A percentile compares a stretch with the other conserved stretches of the same genome.
These are phyloP conservation scores for Candida tunisiensis DNA, from an alignment of 1,139 yeast species.

Conservation along the genomic window DNA sequence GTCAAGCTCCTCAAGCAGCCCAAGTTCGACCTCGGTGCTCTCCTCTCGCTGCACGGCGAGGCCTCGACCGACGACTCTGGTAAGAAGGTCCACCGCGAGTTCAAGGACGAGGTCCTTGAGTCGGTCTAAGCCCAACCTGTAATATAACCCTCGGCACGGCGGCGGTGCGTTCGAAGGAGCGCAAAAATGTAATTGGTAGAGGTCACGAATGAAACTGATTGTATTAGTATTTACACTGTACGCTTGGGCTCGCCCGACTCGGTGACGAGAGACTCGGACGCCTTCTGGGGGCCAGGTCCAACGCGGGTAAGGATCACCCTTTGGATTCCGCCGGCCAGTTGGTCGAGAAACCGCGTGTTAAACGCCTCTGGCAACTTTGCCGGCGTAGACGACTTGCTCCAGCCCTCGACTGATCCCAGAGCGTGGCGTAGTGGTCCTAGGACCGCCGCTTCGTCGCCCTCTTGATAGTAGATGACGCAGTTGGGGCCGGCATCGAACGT, in stretches of 20 bases:
- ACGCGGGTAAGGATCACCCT: slow-evolving; percentile 70
- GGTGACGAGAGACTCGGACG: not conserved
- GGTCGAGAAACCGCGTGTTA: slow-evolving; percentile 28
- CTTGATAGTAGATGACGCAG: slow-evolving; percentile 82
- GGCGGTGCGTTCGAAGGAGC: not conserved
- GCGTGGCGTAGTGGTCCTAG: slow-evolving; percentile 20
- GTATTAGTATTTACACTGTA: not conserved
- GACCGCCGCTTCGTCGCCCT: slow-evolving; percentile 50
- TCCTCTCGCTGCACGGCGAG: slow-evolving; percentile 86
- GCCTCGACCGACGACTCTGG: slow-evolving; percentile 67
- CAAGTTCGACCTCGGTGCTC: slow-evolving; percentile 78
- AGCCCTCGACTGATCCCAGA: slow-evolving; percentile 48
- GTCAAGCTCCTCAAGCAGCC: slow-evolving; percentile 86
- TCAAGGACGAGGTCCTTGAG: slow-evolving; percentile 86
- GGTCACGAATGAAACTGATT: not conserved
- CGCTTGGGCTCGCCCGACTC: slow-evolving; percentile 2
- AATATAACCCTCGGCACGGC: no score
- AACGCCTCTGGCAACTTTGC: slow-evolving; percentile 21
- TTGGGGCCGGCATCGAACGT: slow-evolving; percentile 99
- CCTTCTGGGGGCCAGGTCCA: slow-evolving; percentile 58
- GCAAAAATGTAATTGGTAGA: not conserved
- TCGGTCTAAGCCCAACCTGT: slow-evolving; percentile 39
- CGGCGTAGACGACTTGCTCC: slow-evolving; percentile 24
- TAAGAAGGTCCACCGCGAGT: slow-evolving; percentile 73
- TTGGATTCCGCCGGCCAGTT: slow-evolving; percentile 53